phyloP scores from a whole-genome alignment of 768 basidiomycete species.

The Amanita thiersii region DNA sequence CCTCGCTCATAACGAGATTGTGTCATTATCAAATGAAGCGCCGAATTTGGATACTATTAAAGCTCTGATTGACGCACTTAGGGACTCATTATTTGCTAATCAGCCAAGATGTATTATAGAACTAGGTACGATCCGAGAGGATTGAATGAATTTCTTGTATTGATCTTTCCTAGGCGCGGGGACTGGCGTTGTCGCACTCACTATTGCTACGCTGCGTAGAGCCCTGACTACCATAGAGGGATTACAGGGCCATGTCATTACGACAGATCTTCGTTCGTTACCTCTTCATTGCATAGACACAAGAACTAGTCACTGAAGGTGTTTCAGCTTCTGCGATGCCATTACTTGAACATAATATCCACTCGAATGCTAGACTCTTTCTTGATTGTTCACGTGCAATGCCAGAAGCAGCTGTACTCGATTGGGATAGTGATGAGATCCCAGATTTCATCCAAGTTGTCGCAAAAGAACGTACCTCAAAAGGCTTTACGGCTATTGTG shows the following conservation, averaged over 20 bases:
- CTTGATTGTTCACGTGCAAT: slow-evolving; percentile 11
- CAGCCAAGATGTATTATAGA: slow-evolving; percentile 48
- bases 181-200: slow-evolving; percentile 73
- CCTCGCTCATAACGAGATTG: slow-evolving; percentile 8
- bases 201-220: slow-evolving; percentile 47
- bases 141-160: not conserved
- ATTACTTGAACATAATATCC: slow-evolving; percentile 66
- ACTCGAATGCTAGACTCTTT: slow-evolving; percentile 30
- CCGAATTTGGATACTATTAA: not conserved
- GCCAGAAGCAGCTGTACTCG: slow-evolving; percentile 38
- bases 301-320: not conserved
- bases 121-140: slow-evolving; percentile 41
- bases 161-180: slow-evolving; percentile 56
- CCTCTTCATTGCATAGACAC: not conserved
- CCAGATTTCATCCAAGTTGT: slow-evolving; percentile 34
- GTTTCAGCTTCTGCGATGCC: slow-evolving; percentile 70
- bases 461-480: slow-evolving; percentile 14
- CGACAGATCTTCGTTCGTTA: slow-evolving; percentile 68
- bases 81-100: slow-evolving; percentile 30
- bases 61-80: slow-evolving; percentile 14
- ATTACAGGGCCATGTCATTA: slow-evolving; percentile 28
- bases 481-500: slow-evolving; percentile 57
- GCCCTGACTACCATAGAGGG: slow-evolving; percentile 18
- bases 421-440: slow-evolving; percentile 67
- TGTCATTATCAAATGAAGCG: not conserved